Evolutionary conservation across 1,284 basidiomycete species (phyloP).

Genomic region (Gymnopus androsaceus): DNA sequence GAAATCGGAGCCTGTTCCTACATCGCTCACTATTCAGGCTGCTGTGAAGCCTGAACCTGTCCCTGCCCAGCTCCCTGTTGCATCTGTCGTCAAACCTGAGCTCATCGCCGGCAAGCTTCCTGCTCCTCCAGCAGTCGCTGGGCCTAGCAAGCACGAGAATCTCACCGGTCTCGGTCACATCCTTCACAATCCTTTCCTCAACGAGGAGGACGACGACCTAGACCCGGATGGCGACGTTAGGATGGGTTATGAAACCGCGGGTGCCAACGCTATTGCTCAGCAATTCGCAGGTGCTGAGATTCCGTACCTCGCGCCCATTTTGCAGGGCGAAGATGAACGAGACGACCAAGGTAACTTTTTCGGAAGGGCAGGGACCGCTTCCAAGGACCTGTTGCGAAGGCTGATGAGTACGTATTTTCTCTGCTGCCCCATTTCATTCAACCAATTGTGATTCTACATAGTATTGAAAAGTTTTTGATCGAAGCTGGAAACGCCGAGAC

Average conservation of each 20-base stretch:
- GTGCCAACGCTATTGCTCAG: not conserved
- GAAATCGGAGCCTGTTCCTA: not conserved
- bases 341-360: slow-evolving; percentile 47
- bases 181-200: not conserved
- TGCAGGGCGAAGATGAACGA: slow-evolving; percentile 30
- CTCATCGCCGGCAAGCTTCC: not conserved
- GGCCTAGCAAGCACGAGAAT: not conserved
- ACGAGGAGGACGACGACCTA: slow-evolving; percentile 21
- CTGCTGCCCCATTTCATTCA: not conserved
- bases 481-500: slow-evolving; percentile 55
- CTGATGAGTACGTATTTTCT: slow-evolving; percentile 47
- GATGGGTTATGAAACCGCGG: not conserved
- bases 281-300: not conserved
- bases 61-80: no score
- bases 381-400: slow-evolving; percentile 44
- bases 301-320: slow-evolving; percentile 18
- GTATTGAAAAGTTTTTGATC: slow-evolving; percentile 56
- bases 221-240: slow-evolving; percentile 14
- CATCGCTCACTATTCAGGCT: no score
- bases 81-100: not conserved
- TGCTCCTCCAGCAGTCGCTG: not conserved
- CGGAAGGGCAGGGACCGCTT: slow-evolving; percentile 49
- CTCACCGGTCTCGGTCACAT: not conserved
- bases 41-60: no score
- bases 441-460: slow-evolving; percentile 23